phyloP scores from a whole-genome alignment of 2,329 filamentous ascomycete species.

The Talaromyces sp. region DNA sequence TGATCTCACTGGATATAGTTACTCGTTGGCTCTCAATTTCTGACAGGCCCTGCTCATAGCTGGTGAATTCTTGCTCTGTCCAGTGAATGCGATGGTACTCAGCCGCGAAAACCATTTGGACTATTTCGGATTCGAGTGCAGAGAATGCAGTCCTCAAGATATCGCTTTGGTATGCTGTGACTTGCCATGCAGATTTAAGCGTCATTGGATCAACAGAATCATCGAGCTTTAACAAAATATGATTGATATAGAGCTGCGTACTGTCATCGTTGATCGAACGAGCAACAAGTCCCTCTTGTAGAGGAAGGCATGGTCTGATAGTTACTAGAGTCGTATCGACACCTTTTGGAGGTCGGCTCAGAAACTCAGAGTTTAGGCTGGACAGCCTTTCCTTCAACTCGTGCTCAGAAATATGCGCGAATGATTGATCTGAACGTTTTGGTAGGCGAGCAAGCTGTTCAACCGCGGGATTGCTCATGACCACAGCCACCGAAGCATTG shows the following conservation, averaged over 20 bases:
- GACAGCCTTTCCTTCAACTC: constrained; percentile 13
- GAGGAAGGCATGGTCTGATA: constrained; percentile 31
- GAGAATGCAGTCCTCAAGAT: constrained; percentile 25
- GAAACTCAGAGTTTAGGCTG: constrained; percentile 20
- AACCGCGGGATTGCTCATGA: constrained; percentile 31
- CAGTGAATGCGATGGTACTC: constrained; percentile 16
- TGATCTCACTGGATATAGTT: constrained; percentile 18
- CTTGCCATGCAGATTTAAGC: constrained; percentile 33
- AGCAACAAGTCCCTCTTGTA: constrained; percentile 37
- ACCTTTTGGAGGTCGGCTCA: constrained; percentile 9
- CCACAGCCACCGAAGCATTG: constrained; percentile 27
- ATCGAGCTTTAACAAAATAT: constrained; percentile 25
- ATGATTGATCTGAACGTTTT: constrained; percentile 4
- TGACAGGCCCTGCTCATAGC: constrained; percentile 11
- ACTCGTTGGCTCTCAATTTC: not conserved
- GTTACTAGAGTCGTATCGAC: constrained; percentile 14
- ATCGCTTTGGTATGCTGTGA: not conserved
- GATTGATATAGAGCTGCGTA: constrained; percentile 37
- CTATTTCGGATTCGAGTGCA: constrained; percentile 28
- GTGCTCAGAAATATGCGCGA: not conserved
- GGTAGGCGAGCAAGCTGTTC: constrained; percentile 29
- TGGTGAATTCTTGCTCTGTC: constrained; percentile 17
- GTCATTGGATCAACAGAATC: constrained; percentile 21
- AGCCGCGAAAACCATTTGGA: constrained; percentile 29
- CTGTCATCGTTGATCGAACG: constrained; percentile 30